phyloP scores from a whole-genome alignment of 495 filamentous ascomycete species.

The Penicillium goetzii region DNA sequence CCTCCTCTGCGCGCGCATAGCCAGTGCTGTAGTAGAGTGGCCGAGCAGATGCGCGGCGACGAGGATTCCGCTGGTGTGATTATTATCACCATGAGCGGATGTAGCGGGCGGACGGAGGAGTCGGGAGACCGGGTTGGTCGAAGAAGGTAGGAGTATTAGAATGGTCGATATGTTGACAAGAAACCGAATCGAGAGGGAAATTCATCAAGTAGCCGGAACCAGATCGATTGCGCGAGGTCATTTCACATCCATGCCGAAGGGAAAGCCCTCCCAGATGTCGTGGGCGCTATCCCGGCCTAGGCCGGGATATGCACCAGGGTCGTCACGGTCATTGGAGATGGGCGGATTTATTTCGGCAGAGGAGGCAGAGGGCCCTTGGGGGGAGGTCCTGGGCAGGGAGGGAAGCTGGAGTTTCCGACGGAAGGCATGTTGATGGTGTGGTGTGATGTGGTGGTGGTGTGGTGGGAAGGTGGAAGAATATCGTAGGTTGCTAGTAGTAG shows the following conservation, averaged over 20 bases:
- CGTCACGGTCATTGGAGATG: constrained; percentile 46
- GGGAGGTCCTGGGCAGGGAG: constrained; percentile 84
- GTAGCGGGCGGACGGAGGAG: neutral
- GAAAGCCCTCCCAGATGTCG: constrained; percentile 30
- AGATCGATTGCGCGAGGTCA: constrained; percentile 37
- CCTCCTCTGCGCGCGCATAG: neutral
- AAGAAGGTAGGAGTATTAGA: constrained; percentile 2
- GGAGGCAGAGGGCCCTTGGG: constrained; percentile 83
- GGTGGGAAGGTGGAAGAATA: constrained; percentile 8
- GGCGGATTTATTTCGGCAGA: constrained; percentile 67
- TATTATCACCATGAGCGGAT: neutral
- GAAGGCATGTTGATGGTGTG: constrained; percentile 61
- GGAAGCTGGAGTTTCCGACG: constrained; percentile 66
- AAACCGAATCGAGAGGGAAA: constrained; percentile 25
- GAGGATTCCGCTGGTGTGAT: constrained; percentile 2
- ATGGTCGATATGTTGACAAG: constrained; percentile 16
- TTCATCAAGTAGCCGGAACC: constrained; percentile 31
- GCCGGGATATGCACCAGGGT: constrained; percentile 33
- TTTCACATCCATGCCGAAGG: constrained; percentile 41
- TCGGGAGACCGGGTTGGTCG: neutral
- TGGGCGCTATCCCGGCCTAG: constrained; percentile 32
- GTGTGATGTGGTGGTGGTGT: constrained; percentile 11
- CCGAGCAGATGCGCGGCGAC: neutral
- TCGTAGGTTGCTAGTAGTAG: constrained; percentile 19
- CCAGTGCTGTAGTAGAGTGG: neutral